Evolutionary conservation across 2,329 filamentous ascomycete genomes (phyloP), one percentile per base, ranked within the genome.

Genomic region (Aspergillus calidoustus): DNA sequence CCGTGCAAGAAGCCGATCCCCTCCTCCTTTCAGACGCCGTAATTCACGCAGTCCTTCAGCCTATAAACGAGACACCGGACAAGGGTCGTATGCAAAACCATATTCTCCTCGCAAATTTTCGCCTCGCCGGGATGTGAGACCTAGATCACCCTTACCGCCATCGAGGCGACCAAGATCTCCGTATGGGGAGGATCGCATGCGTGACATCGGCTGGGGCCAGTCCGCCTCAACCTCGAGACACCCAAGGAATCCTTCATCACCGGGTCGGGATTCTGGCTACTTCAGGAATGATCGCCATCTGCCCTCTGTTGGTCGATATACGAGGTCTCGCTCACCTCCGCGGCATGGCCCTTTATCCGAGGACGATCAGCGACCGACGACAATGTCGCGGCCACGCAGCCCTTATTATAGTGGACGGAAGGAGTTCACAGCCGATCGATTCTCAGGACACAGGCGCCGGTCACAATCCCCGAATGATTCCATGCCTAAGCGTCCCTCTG

Each of bases 311-410:
- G 63, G 71, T 23, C 68, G 71, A 64, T 71, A 70, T 65, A 60
- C 67, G 48, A 74, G 72, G 57, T 67, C 66, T 53, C 66, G 81
- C 65, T 85, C 84, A 31, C 85, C 84, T 46, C 77, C 80, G 22
- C 71, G 78, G 56, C 71, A 77, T 55, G 59, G 57, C 30, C 52
- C 64, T 59, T 65, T 65, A 64, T 69, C 63, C 66, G 74, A 74
- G 65, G 65, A 72, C 55, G 73, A 76, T 43, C 71, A 67, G 52
- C 77, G 66, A 72, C 76, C 69, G 69, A 72, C 72, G 72, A 74
- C 75, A 65, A 69, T 75, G 57, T 77, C 81, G 48, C 81, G 83
- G 51, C 84, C 85, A 44, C 81, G 83, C 63, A 87, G 83, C 60
- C 84, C 84, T 55, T 79, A 81, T 47, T 81, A 83, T 68, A 80